Evolutionary conservation across 495 filamentous ascomycete genomes (phyloP).

Genomic region (Terfezia claveryi): DNA sequence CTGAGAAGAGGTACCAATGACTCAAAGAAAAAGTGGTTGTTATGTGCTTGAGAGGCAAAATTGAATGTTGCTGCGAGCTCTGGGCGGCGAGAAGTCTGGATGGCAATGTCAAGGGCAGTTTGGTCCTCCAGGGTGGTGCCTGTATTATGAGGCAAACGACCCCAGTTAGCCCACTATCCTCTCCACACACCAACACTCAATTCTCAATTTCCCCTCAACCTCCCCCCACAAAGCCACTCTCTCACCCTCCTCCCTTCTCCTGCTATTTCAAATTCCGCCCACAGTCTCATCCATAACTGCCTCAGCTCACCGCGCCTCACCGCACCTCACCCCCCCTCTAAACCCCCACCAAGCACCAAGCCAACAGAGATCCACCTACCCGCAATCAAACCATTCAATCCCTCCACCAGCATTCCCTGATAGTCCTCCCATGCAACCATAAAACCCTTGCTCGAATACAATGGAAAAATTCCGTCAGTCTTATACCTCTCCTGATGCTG

Average conservation of each 20-base stretch:
- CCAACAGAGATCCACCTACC: slow-evolving; percentile 30
- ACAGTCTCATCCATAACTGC: no score
- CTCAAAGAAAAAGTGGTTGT: slow-evolving; percentile 92
- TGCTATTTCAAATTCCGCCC: neutral
- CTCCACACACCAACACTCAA: neutral
- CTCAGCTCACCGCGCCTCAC: no score
- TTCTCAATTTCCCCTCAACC: neutral
- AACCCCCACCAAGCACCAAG: neutral
- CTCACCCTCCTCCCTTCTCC: neutral
- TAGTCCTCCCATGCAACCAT: slow-evolving; percentile 66
- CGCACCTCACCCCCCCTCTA: no score
- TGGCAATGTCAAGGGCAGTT: slow-evolving; percentile 41
- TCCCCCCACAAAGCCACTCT: neutral
- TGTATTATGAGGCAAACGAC: slow-evolving; percentile 10
- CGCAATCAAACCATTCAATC: slow-evolving; percentile 48
- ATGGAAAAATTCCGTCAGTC: neutral
- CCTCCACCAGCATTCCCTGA: slow-evolving; percentile 45
- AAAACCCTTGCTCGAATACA: slow-evolving; percentile 44
- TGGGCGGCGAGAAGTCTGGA: slow-evolving; percentile 58
- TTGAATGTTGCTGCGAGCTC: slow-evolving; percentile 66
- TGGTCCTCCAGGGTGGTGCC: slow-evolving; percentile 36
- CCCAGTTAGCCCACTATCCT: neutral
- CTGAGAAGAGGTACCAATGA: slow-evolving; percentile 27
- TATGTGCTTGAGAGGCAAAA: slow-evolving; percentile 83
- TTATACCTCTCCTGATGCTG: neutral